Evolutionary conservation across 2,329 filamentous ascomycete species (phyloP), one percentile per base, ranked within the genome.

Genomic region (Helminthosporium solani): DNA sequence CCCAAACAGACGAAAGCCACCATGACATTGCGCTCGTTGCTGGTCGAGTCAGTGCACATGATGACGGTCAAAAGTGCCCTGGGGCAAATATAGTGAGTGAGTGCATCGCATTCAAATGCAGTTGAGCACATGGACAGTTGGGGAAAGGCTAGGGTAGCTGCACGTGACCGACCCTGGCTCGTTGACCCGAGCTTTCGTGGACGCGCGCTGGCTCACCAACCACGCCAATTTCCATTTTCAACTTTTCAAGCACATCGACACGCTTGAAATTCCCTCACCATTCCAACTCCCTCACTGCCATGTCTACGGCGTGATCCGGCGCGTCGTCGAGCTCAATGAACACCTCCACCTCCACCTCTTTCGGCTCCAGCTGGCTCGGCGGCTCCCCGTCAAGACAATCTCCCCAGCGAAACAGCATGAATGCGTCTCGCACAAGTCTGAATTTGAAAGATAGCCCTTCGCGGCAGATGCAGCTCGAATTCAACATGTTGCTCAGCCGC

Each of bases 401-500:
- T 16, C 65, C 66, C 1, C 56, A 49, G n/a, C 56, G 64, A 50
- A 60, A 59, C 52, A 54, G 43, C 40, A 38, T 49, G 28, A 55
- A 52, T 16, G 56, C 58, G 15, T 60, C 59, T 34, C 53, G 58
- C 39, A 53, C 53, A 19, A 64, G 63, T 1, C 44, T 61, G 3
- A 47, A 58, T 31, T 49, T 53, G 11, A 61, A 60, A 23, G 64
- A 69, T 23, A 70, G 67, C 42, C 68, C 67, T 2, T 60, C 61
- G 2, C 61, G 63, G 19, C 62, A 67, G 41, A 52, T 73, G 15
- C 53, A 67, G 9, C 55, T 70, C 31, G 75, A 77, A 25, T 71
- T 76, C 53, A 68, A 68, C 42, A 60, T 70, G 42, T 60, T 75
- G n/a, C 64, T 71, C 42, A 64, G 72, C 42, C 64, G 70, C 23